Base-by-base conservation (phyloP, 257 asterid genomes). In the Solanum medicagineum region DNA sequence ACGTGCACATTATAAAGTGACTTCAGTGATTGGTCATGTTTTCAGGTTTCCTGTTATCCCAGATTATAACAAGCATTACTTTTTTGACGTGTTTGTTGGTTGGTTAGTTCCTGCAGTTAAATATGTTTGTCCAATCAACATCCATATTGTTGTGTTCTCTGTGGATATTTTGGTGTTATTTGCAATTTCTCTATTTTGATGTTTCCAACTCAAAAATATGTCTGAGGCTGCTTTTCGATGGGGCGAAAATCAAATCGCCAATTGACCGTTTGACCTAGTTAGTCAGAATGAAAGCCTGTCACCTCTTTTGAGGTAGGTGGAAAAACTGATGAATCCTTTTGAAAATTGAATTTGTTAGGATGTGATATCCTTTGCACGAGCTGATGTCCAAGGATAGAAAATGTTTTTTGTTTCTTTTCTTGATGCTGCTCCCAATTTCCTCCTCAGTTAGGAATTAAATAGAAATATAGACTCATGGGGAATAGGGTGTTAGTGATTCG, bases 1-100 rank as follows among this genome's bases (percentile, higher is more conserved):
- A 84, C 90, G 88, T 53, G 98, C 85, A 42, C 90, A 90, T 51
- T 95, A 89, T 90, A 95, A 86, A 92, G 97, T 95, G 87, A 95
- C 98, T 73, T 95, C 98, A 71, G 98, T 95, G 87, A 95, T 95
- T 89, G 98, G 98, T 84, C 98, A 95, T 87, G 97, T 95, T 85
- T 95, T 95, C 97, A 95, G 98, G 98, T 95, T 85, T 81, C 73
- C 79, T 66, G 70, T 84, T 85, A 60, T 65, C 84, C 80, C 51
- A 32, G 32, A 49, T 49, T 19, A 49, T 24, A 79, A 62, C 70
- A 69, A 4, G 16, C 79, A n/a, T 24, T 74, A 5, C 5, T 49
- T 56, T 29, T 56, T 29, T 55, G 10, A 75, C 17, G 19, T 59
- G 65, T 36, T 66, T 20, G 81, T 86, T 71, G 85, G 59, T 59